Evolutionary conservation across 2,329 filamentous ascomycete genomes (phyloP).

Genomic region (Cladophialophora exuberans): DNA sequence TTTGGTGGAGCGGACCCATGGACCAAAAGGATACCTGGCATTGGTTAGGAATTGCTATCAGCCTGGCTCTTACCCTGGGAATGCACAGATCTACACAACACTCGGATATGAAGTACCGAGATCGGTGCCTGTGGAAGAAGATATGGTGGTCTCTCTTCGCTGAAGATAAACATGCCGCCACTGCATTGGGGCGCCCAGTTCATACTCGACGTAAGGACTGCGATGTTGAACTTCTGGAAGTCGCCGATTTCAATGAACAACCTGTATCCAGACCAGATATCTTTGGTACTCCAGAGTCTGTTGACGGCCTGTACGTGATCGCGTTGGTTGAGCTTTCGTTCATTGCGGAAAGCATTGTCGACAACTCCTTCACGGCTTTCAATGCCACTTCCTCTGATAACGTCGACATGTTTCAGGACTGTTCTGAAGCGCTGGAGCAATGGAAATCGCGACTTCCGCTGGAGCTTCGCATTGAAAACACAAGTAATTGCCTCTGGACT

Average conservation of each 20-base stretch:
- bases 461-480: constrained; percentile 17
- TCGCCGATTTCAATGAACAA: constrained; percentile 32
- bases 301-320: constrained; percentile 26
- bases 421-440: constrained; percentile 23
- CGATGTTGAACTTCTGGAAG: constrained; percentile 33
- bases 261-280: constrained; percentile 17
- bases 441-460: constrained; percentile 21
- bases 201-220: constrained; percentile 36
- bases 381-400: constrained; percentile 21
- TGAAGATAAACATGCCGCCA: constrained; percentile 25
- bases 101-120: constrained; percentile 27
- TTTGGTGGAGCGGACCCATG: constrained; percentile 32
- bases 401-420: constrained; percentile 25
- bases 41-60: constrained; percentile 38
- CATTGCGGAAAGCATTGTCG: constrained; percentile 24
- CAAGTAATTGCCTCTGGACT: constrained; percentile 23
- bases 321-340: constrained; percentile 25
- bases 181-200: constrained; percentile 32
- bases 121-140: constrained; percentile 29
- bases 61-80: constrained; percentile 24
- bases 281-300: constrained; percentile 18
- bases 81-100: constrained; percentile 27
- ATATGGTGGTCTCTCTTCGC: constrained; percentile 35
- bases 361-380: constrained; percentile 27
- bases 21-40: constrained; percentile 41